phyloP scores from a whole-genome alignment of 306 rosid genomes.

The Vigna reflexopilosa region DNA sequence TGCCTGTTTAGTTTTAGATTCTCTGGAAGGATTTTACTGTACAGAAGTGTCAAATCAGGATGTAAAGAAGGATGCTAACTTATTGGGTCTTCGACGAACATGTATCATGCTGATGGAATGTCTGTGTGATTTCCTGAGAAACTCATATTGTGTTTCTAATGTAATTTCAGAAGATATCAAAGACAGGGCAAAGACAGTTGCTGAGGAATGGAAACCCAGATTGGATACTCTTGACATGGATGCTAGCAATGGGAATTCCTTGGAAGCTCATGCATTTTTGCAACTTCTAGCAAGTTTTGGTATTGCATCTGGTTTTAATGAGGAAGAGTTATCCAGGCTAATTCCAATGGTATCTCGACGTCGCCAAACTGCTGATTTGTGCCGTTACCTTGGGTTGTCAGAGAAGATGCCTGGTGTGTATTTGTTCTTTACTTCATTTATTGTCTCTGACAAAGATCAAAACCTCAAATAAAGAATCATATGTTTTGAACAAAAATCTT shows the following conservation, averaged over 20 bases:
- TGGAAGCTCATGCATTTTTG: conserved; percentile 99
- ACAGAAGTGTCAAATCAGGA: conserved; percentile 69
- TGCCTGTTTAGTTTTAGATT: conserved; percentile 80
- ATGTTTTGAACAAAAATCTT: not conserved
- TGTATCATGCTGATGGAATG: conserved; percentile 99
- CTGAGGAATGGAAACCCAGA: conserved; percentile 95
- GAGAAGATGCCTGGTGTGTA: conserved; percentile 90
- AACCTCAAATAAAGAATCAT: not conserved
- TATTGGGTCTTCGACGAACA: conserved; percentile 89
- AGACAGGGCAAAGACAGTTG: conserved; percentile 75
- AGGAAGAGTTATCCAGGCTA: conserved; percentile 78
- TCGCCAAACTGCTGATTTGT: conserved; percentile 95
- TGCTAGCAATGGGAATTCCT: conserved; percentile 94
- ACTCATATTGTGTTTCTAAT: conserved; percentile 57
- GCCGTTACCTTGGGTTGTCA: conserved; percentile 91
- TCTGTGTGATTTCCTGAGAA: conserved; percentile 69
- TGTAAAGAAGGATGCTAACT: conserved; percentile 88
- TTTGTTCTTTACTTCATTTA: conserved; percentile 11
- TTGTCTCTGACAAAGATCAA: conserved; percentile 12
- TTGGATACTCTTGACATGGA: conserved; percentile 88
- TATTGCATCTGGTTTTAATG: conserved; percentile 85
- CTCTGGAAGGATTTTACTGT: conserved; percentile 82
- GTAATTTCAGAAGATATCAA: conserved; percentile 72
- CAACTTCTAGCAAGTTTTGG: conserved; percentile 90
- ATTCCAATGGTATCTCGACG: conserved; percentile 97